Evolutionary conservation across 176 grass and related monocot species (phyloP), one percentile per base, ranked within the genome.

Genomic region (Carex myosuroides): DNA sequence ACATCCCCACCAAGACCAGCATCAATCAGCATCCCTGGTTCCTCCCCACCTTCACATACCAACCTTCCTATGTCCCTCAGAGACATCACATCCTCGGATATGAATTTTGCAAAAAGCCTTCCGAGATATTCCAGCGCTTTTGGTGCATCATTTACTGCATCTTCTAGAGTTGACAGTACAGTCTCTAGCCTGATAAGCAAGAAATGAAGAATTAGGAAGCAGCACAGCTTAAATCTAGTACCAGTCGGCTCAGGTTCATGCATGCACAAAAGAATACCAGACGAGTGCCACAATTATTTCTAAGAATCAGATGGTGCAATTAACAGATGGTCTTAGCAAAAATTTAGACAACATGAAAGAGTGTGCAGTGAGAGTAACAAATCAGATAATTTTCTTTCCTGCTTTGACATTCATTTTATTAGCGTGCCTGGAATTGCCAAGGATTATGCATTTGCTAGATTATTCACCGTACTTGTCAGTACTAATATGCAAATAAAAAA

Each of bases 111-210:
- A 89, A 96, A 87, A 59, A 95, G 87, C 12, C 81, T 70, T 46
- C 93, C 97, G 80, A 96, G 90, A 90, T 90, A 99, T 39, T 99
- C 97, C 13, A 84, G 60, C 10, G 91, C 97, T 76, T 85, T 92
- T 63, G 97, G 91, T 83, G 97, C 93, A 87, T 99, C 97, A 85
- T 89, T 95, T 78, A 99, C 81, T 79, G 91, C 75, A 87, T 99
- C 93, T 88, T 96, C 97, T 86, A 96, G 86, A 74, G 91, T 86
- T 72, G 66, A 75, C 73, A 99, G 87, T 63, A 92, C 93, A 21
- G 14, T 66, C 64, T 85, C 79, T 68, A 96, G 83, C 62, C 93
- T 96, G 92, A 62, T 53, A 79, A 80, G 41, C 13, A 78, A 78
- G 13, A 57, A 78, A 7, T 56, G 5, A 78, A 50, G 24, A 56